A percentile compares a stretch with the other conserved stretches of the same genome.
Conservation (phyloP, 345 rosid genomes). For the Linum tenue region DNA sequence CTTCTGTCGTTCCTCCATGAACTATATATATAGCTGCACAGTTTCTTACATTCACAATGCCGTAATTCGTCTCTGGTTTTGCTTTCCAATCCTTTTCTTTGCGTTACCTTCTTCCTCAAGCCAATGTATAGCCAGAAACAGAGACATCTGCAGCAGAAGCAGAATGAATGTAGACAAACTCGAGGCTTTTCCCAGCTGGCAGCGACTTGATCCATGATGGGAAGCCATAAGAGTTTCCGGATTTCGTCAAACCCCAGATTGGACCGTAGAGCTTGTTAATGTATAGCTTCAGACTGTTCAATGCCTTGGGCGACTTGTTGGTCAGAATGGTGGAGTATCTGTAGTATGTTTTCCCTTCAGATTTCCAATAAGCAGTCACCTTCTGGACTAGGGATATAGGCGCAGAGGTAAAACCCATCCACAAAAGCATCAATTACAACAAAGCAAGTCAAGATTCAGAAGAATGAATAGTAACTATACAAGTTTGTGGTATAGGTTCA, state of each 20-base stretch:
- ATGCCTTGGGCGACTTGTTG: slow-evolving; percentile 59
- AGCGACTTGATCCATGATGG: slow-evolving; percentile 75
- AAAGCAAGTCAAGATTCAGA: too few relatives aligned
- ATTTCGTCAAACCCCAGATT: slow-evolving; percentile 69
- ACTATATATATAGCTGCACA: slow-evolving; percentile 41
- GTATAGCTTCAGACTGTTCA: slow-evolving; percentile 57
- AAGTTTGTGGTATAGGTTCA: too few relatives aligned
- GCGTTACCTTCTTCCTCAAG: slow-evolving; percentile 30
- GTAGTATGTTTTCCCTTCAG: slow-evolving; percentile 62
- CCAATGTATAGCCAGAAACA: slow-evolving; percentile 65
- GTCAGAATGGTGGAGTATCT: slow-evolving; percentile 69
- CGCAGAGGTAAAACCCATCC: too few relatives aligned
- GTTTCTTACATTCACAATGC: slow-evolving; percentile 31
- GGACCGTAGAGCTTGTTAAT: slow-evolving; percentile 86
- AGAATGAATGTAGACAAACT: slow-evolving; percentile 84
- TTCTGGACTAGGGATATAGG: slow-evolving; percentile 65
- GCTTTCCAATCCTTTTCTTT: slow-evolving; percentile 13
- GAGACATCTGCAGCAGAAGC: slow-evolving; percentile 55
- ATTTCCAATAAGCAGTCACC: slow-evolving; percentile 65
- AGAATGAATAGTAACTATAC: too few relatives aligned
- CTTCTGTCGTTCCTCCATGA: slow-evolving; percentile 1
- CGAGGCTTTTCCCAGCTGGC: slow-evolving; percentile 63
- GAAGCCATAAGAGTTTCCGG: slow-evolving; percentile 46
- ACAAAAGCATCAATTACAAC: too few relatives aligned
- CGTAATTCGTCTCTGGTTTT: slow-evolving; percentile 15